These are phyloP conservation scores for Parafenestella ontariensis DNA, from an alignment of 2,329 filamentous ascomycete genomes.

Conservation along the genomic window DNA sequence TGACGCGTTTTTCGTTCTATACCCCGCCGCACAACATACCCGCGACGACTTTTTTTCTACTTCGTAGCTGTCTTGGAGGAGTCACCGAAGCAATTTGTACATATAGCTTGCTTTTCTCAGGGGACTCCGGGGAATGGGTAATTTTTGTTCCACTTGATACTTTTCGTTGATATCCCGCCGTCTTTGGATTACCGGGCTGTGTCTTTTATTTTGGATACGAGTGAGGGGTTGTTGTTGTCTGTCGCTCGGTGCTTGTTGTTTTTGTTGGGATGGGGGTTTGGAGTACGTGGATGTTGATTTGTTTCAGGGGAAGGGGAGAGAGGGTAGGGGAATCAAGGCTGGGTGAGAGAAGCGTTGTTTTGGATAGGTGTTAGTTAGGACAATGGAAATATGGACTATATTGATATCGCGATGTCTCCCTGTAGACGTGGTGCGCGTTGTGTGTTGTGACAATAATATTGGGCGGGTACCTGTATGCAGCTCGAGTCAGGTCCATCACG, in stretches of 20 bases:
- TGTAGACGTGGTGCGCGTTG: neutral
- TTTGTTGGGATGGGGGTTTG: neutral
- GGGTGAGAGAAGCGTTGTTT: too few relatives aligned
- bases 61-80: constrained; percentile 1
- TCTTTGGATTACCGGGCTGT: constrained; percentile 12
- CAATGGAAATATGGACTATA: neutral
- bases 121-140: constrained; percentile 12
- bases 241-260: constrained; percentile 2
- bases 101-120: constrained; percentile 14
- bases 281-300: neutral
- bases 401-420: neutral
- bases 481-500: too few relatives aligned
- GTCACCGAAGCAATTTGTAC: constrained; percentile 16
- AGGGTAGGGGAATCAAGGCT: neutral
- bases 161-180: constrained; percentile 22
- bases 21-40: constrained; percentile 23
- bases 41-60: constrained; percentile 12
- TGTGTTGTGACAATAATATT: too few relatives aligned
- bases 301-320: neutral
- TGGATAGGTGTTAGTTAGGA: neutral
- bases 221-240: too few relatives aligned
- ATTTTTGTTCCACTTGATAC: constrained; percentile 18
- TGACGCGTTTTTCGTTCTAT: constrained; percentile 32
- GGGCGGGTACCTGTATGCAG: too few relatives aligned
- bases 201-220: constrained; percentile 11